These are phyloP conservation scores for Leccinum aurantiacum DNA, from an alignment of 768 basidiomycete genomes.

Conservation along the genomic window DNA sequence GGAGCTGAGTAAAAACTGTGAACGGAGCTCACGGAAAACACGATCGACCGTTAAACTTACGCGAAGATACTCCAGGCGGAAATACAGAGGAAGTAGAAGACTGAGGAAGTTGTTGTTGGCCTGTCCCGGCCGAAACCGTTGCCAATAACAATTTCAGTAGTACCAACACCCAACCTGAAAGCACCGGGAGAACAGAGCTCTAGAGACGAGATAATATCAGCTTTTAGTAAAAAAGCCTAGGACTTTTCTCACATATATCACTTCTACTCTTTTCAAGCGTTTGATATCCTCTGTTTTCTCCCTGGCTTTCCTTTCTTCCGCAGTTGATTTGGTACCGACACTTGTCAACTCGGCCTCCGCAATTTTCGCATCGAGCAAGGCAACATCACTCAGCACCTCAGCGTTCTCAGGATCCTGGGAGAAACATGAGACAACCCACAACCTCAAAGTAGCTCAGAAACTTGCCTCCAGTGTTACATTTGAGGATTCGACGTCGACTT, in stretches of 20 bases:
- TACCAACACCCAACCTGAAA: conserved; percentile 91
- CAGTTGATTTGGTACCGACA: conserved; percentile 46
- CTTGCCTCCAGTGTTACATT: conserved; percentile 45
- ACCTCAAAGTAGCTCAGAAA: neutral
- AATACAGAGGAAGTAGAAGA: conserved; percentile 70
- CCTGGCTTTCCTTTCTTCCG: conserved; percentile 61
- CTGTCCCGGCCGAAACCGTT: conserved; percentile 81
- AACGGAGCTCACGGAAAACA: neutral
- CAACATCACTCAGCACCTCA: conserved; percentile 73
- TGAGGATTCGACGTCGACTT: conserved; percentile 53
- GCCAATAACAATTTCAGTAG: conserved; percentile 89
- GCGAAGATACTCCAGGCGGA: conserved; percentile 67
- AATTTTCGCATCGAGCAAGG: conserved; percentile 70
- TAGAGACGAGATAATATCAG: conserved; percentile 33
- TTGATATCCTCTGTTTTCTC: conserved; percentile 78
- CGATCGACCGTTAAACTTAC: conserved; percentile 38
- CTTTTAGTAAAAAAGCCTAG: neutral
- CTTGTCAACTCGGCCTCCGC: conserved; percentile 58
- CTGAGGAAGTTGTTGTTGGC: conserved; percentile 54
- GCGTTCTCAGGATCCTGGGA: conserved; percentile 55
- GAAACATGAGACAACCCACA: conserved; percentile 2
- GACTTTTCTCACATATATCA: conserved; percentile 77
- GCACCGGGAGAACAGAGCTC: conserved; percentile 79
- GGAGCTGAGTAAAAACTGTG: conserved; percentile 41
- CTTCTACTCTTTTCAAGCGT: conserved; percentile 85